Evolutionary conservation across 1,139 yeast species (phyloP), one percentile per base, ranked within the genome.

Genomic region (Kurtzmaniella quercitrusa): DNA sequence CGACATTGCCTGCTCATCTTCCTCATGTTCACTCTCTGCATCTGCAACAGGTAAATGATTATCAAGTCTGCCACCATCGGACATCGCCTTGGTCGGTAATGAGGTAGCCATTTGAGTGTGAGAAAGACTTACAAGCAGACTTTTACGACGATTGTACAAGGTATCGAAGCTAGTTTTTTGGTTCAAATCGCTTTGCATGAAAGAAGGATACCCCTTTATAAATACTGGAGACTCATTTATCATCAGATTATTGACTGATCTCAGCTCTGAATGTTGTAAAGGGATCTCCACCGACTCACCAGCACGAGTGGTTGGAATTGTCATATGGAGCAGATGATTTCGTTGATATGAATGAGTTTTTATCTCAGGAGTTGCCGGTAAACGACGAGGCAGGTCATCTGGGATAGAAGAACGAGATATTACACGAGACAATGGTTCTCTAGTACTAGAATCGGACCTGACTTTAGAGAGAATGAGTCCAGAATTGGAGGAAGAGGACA

Each of bases 221-320:
- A 68, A 64, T 4, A 55, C 45, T 6, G 63, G 56, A 27, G 59
- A 63, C 12, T 21, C 25, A 21, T 36, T 10, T 9, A 36, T 19
- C 17, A 12, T 21, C 38, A 36, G 38, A 21, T 19, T 36, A 19
- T 14, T 36, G 2, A 36, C 27, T 6, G 25, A 19, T 36, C 38
- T 19, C 5, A 25, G 27, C 12, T 19, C 23, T 11, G 23, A 11
- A 19, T 36, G 25, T 11, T 19, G 21, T 19, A 17, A 11, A 1
- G 87, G 84, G 18, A 86, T 85, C 56, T 86, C 94, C 5, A 86
- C 78, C 0, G 93, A 77, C 53, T 82, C 94, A 2, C 95, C 95
- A 29, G 80, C 77, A 47, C 90, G 65, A 0, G 94, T 85, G 0
- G 95, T 86, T 0, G 95, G 93, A 36, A 87, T 87, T 0, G 95